Evolutionary conservation across 805 yeast species (phyloP).

Genomic region (Ogataea nonfermentans): DNA sequence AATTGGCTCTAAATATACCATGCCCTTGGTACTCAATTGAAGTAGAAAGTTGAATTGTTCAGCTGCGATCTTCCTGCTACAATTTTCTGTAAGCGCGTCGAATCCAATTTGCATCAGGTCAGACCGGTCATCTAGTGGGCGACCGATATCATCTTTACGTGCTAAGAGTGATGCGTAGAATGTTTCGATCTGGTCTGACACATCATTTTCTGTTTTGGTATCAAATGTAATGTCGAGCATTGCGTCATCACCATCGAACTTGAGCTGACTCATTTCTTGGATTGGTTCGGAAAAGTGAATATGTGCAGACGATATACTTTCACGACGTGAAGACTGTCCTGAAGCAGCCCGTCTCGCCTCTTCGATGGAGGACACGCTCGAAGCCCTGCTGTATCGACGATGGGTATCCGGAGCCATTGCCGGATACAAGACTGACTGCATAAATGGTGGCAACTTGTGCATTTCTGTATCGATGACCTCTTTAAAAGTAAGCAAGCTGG

Average conservation of each 20-base stretch:
- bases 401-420: not conserved
- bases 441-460: constrained; percentile 9
- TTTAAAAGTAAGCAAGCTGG: not conserved
- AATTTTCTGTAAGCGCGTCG: constrained; percentile 11
- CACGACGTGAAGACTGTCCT: constrained; percentile 16
- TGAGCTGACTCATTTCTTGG: constrained; percentile 5
- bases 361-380: constrained; percentile 30
- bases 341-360: constrained; percentile 24
- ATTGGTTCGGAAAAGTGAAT: constrained; percentile 9
- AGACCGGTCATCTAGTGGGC: constrained; percentile 3
- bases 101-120: constrained; percentile 16
- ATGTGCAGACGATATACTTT: constrained; percentile 15
- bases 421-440: constrained; percentile 11
- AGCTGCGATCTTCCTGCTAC: constrained; percentile 18
- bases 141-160: constrained; percentile 7
- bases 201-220: constrained; percentile 7
- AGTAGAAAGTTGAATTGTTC: constrained; percentile 21
- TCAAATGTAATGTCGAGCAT: constrained; percentile 21
- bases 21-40: constrained; percentile 18
- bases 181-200: not conserved
- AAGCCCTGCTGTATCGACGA: constrained; percentile 20
- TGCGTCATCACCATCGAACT: constrained; percentile 23
- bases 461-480: constrained; percentile 5
- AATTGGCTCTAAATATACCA: constrained; percentile 15
- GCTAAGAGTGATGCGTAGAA: constrained; percentile 9